Evolutionary conservation across 305 asterid genomes (phyloP).

Genomic region (Andrographis paniculata): DNA sequence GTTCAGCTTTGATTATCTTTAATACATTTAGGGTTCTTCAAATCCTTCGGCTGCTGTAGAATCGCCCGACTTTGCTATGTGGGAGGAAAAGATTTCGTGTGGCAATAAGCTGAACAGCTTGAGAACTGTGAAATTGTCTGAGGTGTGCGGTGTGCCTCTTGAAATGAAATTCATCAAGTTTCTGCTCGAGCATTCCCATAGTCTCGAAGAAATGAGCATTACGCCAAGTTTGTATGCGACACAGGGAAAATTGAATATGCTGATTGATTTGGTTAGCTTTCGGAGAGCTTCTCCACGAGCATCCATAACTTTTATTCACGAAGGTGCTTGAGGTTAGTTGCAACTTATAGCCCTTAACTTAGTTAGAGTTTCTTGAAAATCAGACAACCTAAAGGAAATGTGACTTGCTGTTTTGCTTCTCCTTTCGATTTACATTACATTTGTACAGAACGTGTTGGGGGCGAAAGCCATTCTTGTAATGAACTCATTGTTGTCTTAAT

Average conservation of each 20-base stretch:
- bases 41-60: constrained; percentile 24
- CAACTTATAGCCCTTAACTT: neutral
- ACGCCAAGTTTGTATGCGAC: constrained; percentile 38
- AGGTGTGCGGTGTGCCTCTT: constrained; percentile 43
- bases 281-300: constrained; percentile 79
- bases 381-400: neutral
- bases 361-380: neutral
- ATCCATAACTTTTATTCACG: constrained; percentile 43
- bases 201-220: constrained; percentile 53
- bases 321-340: constrained; percentile 23
- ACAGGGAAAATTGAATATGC: constrained; percentile 47
- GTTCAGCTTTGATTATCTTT: neutral
- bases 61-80: constrained; percentile 27
- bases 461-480: constrained; percentile 1
- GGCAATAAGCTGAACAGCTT: constrained; percentile 31
- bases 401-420: neutral
- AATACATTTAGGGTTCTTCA: constrained; percentile 46
- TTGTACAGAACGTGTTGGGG: neutral
- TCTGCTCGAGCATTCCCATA: constrained; percentile 56
- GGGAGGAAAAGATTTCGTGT: constrained; percentile 31
- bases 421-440: neutral
- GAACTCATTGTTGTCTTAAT: neutral
- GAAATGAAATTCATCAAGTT: constrained; percentile 70
- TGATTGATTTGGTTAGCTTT: constrained; percentile 53
- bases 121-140: constrained; percentile 53